Percentiles rank a stretch among this genome's conserved stretches.
Conservation (phyloP, 106 monocot species). For the Allium fistulosum region DNA sequence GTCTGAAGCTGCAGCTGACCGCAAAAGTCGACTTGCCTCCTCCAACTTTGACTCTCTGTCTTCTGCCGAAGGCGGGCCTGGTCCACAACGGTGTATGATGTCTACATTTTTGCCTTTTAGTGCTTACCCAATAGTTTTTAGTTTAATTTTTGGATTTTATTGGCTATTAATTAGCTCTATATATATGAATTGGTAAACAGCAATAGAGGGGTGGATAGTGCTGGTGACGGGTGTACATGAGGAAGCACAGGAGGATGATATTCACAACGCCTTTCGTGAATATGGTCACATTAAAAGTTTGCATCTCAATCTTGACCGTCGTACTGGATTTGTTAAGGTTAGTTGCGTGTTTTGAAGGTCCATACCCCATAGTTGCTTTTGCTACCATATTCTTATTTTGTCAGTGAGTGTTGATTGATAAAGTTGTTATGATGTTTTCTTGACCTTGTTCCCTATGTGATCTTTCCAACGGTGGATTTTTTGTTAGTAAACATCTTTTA, state of each 20-base stretch:
- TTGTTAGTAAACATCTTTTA: no score
- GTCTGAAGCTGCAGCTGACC: conserved; percentile 26
- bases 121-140: no score
- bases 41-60: background rate
- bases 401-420: no score
- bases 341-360: background rate
- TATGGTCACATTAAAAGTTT: conserved; percentile 86
- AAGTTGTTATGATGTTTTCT: no score
- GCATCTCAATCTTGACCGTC: conserved; percentile 93
- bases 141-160: no score
- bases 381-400: background rate
- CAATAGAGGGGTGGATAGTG: conserved; percentile 92
- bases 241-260: conserved; percentile 94
- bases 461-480: no score
- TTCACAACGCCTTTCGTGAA: conserved; percentile 80
- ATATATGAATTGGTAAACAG: conserved; percentile 13
- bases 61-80: background rate
- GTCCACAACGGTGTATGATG: conserved; percentile 5
- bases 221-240: conserved; percentile 94
- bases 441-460: no score
- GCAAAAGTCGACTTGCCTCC: conserved; percentile 17
- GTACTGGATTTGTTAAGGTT: conserved; percentile 98
- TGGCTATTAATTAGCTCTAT: no score
- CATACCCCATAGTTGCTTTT: background rate
- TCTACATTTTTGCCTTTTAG: no score